Percentiles rank a stretch among this genome's conserved stretches.
Evolutionary conservation across 2,329 filamentous ascomycete genomes (phyloP).

Genomic region (Fusarium concolor): DNA sequence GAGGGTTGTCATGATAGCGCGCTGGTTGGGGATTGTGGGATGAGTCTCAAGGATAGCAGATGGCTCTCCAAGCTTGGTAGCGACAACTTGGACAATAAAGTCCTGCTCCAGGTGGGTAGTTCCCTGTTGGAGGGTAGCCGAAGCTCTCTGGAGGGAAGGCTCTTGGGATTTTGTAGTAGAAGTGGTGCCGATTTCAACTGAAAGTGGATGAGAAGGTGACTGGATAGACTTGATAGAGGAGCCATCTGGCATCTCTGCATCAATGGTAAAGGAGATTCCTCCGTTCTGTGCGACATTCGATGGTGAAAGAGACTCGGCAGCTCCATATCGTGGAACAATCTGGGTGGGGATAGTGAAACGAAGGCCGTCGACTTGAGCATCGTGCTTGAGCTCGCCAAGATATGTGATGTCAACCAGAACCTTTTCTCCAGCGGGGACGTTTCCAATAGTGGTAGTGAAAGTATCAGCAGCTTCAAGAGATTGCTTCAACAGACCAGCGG

Average conservation of each 20-base stretch:
- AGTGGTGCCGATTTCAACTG: slow-evolving; percentile 71
- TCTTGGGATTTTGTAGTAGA: slow-evolving; percentile 54
- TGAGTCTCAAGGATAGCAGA: slow-evolving; percentile 75
- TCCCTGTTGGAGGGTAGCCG: slow-evolving; percentile 67
- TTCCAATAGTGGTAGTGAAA: slow-evolving; percentile 76
- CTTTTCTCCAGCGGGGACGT: slow-evolving; percentile 68
- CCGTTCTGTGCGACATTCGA: slow-evolving; percentile 13
- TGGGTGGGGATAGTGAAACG: slow-evolving; percentile 75
- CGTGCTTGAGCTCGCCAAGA: slow-evolving; percentile 77
- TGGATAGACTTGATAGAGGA: slow-evolving; percentile 70
- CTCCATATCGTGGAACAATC: slow-evolving; percentile 75
- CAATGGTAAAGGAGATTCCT: slow-evolving; percentile 50
- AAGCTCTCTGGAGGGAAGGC: slow-evolving; percentile 69
- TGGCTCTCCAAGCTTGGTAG: slow-evolving; percentile 70
- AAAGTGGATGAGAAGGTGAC: slow-evolving; percentile 75
- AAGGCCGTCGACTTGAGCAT: slow-evolving; percentile 74
- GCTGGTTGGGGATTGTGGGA: slow-evolving; percentile 68
- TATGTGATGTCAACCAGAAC: slow-evolving; percentile 73
- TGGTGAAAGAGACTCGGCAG: slow-evolving; percentile 1
- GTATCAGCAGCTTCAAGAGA: slow-evolving; percentile 70
- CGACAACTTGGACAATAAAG: slow-evolving; percentile 73
- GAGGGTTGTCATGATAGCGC: slow-evolving; percentile 76
- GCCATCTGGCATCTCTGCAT: slow-evolving; percentile 61
- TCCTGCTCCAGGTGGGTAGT: slow-evolving; percentile 69
- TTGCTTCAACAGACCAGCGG: slow-evolving; percentile 74